Percentiles rank a stretch among this genome's conserved stretches.
Conservation (phyloP, 306 rosid species). For the Neltuma alba region DNA sequence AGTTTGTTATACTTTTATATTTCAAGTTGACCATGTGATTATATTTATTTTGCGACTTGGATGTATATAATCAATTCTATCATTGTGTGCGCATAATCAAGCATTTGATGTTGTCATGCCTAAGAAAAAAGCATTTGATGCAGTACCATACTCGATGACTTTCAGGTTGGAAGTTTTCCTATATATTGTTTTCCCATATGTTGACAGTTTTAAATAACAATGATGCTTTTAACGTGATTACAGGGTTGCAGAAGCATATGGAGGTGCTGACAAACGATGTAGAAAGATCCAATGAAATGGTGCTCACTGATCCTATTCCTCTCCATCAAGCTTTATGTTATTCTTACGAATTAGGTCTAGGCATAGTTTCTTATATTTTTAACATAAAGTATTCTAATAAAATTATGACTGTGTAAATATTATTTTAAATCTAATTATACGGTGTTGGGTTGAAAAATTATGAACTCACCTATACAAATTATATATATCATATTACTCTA, state of each 20-base stretch:
- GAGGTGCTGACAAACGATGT: slow-evolving; percentile 88
- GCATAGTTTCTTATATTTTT: neutral
- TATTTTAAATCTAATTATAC: neutral
- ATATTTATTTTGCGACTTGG: neutral
- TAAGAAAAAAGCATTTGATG: too few relatives aligned
- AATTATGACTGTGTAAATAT: neutral
- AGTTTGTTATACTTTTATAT: too few relatives aligned
- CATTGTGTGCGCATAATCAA: neutral
- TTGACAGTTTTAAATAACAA: slow-evolving; percentile 27
- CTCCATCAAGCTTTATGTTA: neutral
- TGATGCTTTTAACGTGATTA: slow-evolving; percentile 28
- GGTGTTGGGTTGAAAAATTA: neutral
- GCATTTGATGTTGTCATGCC: neutral
- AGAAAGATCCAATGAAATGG: slow-evolving; percentile 95
- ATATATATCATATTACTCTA: neutral
- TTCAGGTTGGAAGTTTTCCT: neutral
- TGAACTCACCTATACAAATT: neutral
- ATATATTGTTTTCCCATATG: neutral
- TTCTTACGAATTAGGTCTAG: neutral
- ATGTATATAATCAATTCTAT: neutral
- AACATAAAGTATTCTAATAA: neutral
- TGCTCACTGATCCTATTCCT: slow-evolving; percentile 40
- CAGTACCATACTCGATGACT: neutral
- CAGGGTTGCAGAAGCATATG: slow-evolving; percentile 81
- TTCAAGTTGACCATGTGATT: neutral